Percentiles rank a stretch among this genome's conserved stretches.
phyloP scores from a whole-genome alignment of 805 yeast species.

The Saccharomyces kudriavzevii region DNA sequence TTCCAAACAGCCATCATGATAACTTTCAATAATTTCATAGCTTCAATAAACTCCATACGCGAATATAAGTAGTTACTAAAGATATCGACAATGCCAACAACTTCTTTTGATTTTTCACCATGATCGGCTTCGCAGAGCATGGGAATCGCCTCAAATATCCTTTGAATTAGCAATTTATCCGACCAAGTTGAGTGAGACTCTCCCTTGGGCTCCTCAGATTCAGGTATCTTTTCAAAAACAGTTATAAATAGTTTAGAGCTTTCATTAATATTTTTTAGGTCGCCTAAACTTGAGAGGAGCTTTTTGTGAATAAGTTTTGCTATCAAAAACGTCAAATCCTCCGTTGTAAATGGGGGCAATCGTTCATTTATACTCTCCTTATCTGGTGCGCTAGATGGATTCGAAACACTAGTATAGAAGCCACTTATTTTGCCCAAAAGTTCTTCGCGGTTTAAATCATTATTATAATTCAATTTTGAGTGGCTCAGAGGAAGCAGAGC shows the following conservation, averaged over 20 bases:
- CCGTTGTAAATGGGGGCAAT: conserved; percentile 33
- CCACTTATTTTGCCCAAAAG: conserved; percentile 25
- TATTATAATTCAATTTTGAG: conserved; percentile 22
- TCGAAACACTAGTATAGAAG: conserved; percentile 29
- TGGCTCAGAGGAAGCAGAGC: conserved; percentile 50
- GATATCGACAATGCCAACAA: conserved; percentile 27
- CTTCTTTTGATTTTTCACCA: conserved; percentile 7
- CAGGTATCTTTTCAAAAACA: conserved; percentile 42
- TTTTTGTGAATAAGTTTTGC: conserved; percentile 28
- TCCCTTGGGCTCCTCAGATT: conserved; percentile 10
- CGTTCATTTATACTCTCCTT: conserved; percentile 12
- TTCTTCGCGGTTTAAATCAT: conserved; percentile 10
- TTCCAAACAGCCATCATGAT: conserved; percentile 46
- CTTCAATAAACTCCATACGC: conserved; percentile 20
- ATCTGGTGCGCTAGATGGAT: conserved; percentile 7
- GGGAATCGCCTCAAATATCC: conserved; percentile 14
- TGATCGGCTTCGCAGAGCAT: not conserved
- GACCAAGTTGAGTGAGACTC: conserved; percentile 22
- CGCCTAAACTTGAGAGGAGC: conserved; percentile 17
- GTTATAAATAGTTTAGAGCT: conserved; percentile 31
- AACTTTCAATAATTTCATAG: conserved; percentile 16
- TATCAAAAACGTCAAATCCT: conserved; percentile 38
- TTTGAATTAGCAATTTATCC: conserved; percentile 28
- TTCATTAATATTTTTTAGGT: conserved; percentile 21
- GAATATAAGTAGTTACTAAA: conserved; percentile 26